Evolutionary conservation across 495 filamentous ascomycete genomes (phyloP).

Genomic region (Oidiodendron maius): DNA sequence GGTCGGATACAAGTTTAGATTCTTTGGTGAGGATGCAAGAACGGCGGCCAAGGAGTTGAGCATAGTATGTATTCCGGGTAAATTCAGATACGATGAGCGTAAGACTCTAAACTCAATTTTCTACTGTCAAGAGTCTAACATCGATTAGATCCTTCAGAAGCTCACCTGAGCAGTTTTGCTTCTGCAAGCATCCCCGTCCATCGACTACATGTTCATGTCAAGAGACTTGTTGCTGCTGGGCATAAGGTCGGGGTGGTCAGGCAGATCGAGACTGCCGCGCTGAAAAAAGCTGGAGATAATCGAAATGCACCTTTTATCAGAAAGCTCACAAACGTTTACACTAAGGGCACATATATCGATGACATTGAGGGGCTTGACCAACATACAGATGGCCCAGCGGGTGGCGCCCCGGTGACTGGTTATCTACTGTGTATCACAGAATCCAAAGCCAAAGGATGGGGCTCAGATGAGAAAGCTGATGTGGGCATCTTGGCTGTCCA

Average conservation of each 20-base stretch:
- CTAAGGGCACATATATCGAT: conserved; percentile 97
- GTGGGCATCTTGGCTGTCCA: conserved; percentile 94
- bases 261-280: conserved; percentile 95
- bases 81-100: conserved; percentile 90
- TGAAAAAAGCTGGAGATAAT: conserved; percentile 96
- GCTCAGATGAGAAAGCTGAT: conserved; percentile 88
- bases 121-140: background rate
- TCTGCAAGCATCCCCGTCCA: conserved; percentile 95
- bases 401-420: conserved; percentile 68
- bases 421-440: conserved; percentile 94
- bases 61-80: conserved; percentile 96
- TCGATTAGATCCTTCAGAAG: conserved; percentile 70
- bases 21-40: conserved; percentile 96
- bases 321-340: conserved; percentile 94
- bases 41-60: conserved; percentile 84
- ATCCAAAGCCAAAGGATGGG: conserved; percentile 73
- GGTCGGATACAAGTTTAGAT: conserved; percentile 96
- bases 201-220: conserved; percentile 88
- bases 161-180: conserved; percentile 86
- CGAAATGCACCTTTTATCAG: conserved; percentile 86
- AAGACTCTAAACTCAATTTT: conserved; percentile 18
- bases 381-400: conserved; percentile 34
- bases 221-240: conserved; percentile 84
- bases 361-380: conserved; percentile 77
- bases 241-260: conserved; percentile 95